Conservation (phyloP, 805 yeast species). For the Phaffomyces thermotolerans region DNA sequence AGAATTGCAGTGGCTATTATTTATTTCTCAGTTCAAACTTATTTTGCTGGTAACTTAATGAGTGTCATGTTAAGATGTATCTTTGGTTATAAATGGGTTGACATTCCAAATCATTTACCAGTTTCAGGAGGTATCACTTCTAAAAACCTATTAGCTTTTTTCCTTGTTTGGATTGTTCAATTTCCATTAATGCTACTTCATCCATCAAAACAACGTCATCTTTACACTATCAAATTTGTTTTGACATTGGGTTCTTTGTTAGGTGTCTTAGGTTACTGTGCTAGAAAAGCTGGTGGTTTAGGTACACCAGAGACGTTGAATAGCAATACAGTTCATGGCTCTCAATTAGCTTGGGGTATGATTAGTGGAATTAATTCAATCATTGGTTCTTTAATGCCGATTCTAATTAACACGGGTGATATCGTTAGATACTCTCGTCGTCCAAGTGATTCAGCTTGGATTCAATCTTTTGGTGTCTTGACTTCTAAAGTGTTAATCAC, state of each 20-base stretch:
- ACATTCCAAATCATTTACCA: constrained; percentile 1
- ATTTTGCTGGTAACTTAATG: constrained; percentile 3
- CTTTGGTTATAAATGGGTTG: constrained; percentile 2
- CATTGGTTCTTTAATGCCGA: constrained; percentile 3
- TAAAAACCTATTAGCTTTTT: neutral
- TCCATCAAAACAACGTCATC: constrained; percentile 1
- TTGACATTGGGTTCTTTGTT: constrained; percentile 16
- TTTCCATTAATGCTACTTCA: constrained; percentile 1
- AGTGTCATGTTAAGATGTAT: constrained; percentile 2
- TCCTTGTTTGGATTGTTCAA: constrained; percentile 1
- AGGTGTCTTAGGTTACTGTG: constrained; percentile 9
- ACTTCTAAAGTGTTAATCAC: constrained; percentile 1
- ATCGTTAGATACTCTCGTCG: constrained; percentile 3
- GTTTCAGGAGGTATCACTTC: constrained; percentile 1
- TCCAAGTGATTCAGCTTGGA: constrained; percentile 4
- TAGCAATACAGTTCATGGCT: constrained; percentile 2
- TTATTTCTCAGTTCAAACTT: constrained; percentile 3
- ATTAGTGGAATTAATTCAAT: constrained; percentile 2
- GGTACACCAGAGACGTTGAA: constrained; percentile 4
- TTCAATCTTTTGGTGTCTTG: constrained; percentile 1
- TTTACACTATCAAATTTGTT: constrained; percentile 1
- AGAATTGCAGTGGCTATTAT: constrained; percentile 4
- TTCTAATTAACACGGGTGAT: constrained; percentile 3
- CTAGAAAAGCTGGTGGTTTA: constrained; percentile 7
- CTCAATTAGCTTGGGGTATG: constrained; percentile 1